These are phyloP conservation scores for Puccinia triticina DNA, from an alignment of 1,284 basidiomycete genomes.

Conservation along the genomic window DNA sequence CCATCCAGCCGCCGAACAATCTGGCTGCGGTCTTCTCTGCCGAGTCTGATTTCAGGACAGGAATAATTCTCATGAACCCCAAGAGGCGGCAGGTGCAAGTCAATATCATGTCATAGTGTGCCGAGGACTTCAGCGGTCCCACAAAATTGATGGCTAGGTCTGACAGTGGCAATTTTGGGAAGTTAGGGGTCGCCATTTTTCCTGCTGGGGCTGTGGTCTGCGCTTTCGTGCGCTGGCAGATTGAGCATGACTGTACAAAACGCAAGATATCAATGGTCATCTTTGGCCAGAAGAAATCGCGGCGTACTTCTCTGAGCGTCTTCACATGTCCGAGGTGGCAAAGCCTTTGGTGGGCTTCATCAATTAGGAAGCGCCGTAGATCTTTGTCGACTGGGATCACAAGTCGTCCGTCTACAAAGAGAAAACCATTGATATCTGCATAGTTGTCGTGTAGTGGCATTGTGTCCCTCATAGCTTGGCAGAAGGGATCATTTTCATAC, in stretches of 20 bases:
- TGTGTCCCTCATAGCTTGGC: conserved; percentile 53
- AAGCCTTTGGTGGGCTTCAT: conserved; percentile 58
- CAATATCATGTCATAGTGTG: not conserved
- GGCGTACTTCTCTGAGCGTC: conserved; percentile 57
- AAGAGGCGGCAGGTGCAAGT: no score
- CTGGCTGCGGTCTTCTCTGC: not conserved
- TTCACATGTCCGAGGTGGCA: conserved; percentile 63
- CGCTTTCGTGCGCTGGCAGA: no score
- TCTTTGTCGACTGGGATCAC: conserved; percentile 58
- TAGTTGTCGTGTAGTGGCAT: no score
- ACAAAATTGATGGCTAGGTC: conserved; percentile 42
- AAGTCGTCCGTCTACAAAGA: conserved; percentile 57
- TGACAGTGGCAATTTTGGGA: conserved; percentile 30
- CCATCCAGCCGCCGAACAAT: not conserved
- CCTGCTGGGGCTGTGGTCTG: no score
- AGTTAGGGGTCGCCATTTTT: conserved; percentile 32
- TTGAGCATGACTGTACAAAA: no score
- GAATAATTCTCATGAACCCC: not conserved
- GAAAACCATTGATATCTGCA: no score
- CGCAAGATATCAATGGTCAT: no score
- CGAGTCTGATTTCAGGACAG: not conserved
- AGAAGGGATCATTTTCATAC: conserved; percentile 59
- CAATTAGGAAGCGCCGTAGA: conserved; percentile 56
- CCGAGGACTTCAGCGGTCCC: not conserved
- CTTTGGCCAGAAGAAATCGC: no score